A percentile compares a stretch with the other conserved stretches of the same genome.
These are phyloP conservation scores for Centaurea solstitialis DNA, from an alignment of 129 eudicot species.

Conservation along the genomic window DNA sequence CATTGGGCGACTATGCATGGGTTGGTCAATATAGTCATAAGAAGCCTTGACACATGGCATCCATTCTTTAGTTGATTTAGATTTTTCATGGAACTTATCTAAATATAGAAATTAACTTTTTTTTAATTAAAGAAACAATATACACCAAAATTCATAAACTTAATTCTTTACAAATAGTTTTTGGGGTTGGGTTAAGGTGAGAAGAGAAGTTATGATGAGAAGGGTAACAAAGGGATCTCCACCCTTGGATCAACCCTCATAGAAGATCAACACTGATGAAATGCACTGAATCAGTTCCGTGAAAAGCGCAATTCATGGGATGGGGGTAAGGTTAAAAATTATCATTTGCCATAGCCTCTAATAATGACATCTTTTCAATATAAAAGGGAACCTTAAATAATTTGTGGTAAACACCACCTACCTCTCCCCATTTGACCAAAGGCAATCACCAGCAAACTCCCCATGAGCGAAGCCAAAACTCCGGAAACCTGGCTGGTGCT, in stretches of 20 bases:
- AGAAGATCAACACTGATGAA: no score
- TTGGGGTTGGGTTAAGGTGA: no score
- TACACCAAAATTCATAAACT: not conserved
- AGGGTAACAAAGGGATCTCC: no score
- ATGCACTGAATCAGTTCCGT: no score
- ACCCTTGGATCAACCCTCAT: no score
- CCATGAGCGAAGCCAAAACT: constrained; percentile 25
- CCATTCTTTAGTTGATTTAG: not conserved
- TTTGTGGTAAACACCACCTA: constrained; percentile 10
- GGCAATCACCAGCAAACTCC: constrained; percentile 32
- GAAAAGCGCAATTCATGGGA: no score
- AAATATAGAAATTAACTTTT: not conserved
- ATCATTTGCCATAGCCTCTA: no score
- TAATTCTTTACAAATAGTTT: not conserved
- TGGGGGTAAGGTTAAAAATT: no score
- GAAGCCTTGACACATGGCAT: not conserved
- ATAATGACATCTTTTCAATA: no score
- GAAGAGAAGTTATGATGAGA: no score
- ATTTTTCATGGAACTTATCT: not conserved
- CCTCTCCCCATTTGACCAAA: constrained; percentile 33
- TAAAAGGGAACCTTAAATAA: not conserved
- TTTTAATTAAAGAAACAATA: not conserved
- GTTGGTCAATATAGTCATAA: not conserved
- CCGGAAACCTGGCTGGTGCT: constrained; percentile 19
- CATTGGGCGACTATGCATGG: not conserved